phyloP scores from a whole-genome alignment of 1,139 yeast genomes.

The Tardiomyces blankii region DNA sequence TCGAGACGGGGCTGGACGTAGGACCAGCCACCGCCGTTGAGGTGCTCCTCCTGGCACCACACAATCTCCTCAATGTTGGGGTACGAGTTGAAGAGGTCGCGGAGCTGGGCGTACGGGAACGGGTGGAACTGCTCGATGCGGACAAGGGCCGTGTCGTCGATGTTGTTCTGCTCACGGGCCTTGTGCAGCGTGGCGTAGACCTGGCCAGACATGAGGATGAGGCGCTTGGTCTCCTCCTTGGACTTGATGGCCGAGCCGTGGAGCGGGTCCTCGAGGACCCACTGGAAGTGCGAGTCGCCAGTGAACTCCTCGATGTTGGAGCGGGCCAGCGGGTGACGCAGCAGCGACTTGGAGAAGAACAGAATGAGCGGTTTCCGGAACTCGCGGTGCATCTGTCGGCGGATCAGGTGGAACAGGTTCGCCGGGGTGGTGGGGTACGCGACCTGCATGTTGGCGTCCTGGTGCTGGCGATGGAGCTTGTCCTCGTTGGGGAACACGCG shows the following conservation, averaged over 20 bases:
- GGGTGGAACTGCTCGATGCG: slow-evolving; percentile 95
- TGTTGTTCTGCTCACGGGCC: slow-evolving; percentile 66
- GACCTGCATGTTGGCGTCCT: slow-evolving; percentile 96
- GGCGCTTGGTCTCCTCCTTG: slow-evolving; percentile 79
- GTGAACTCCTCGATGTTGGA: slow-evolving; percentile 76
- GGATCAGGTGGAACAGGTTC: slow-evolving; percentile 87
- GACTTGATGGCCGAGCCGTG: slow-evolving; percentile 63
- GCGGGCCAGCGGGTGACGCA: slow-evolving; percentile 97
- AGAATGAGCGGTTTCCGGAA: slow-evolving; percentile 91
- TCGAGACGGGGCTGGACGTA: slow-evolving; percentile 71
- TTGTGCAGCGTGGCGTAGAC: slow-evolving; percentile 87
- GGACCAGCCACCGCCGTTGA: slow-evolving; percentile 90
- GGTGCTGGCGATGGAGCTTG: slow-evolving; percentile 93
- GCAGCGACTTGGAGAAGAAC: slow-evolving; percentile 85
- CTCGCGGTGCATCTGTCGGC: slow-evolving; percentile 99
- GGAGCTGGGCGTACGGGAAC: slow-evolving; percentile 94
- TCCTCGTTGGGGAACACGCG: slow-evolving; percentile 85
- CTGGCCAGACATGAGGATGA: slow-evolving; percentile 84
- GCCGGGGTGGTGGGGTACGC: slow-evolving; percentile 99
- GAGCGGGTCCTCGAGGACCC: slow-evolving; percentile 90
- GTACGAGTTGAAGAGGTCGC: slow-evolving; percentile 71
- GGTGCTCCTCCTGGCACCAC: slow-evolving; percentile 98
- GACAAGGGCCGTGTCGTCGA: slow-evolving; percentile 78
- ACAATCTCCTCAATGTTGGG: slow-evolving; percentile 81
- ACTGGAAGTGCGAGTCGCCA: slow-evolving; percentile 84